Evolutionary conservation across 2,329 filamentous ascomycete genomes (phyloP), one percentile per base, ranked within the genome.

Genomic region (Arthrobotrys conoides): DNA sequence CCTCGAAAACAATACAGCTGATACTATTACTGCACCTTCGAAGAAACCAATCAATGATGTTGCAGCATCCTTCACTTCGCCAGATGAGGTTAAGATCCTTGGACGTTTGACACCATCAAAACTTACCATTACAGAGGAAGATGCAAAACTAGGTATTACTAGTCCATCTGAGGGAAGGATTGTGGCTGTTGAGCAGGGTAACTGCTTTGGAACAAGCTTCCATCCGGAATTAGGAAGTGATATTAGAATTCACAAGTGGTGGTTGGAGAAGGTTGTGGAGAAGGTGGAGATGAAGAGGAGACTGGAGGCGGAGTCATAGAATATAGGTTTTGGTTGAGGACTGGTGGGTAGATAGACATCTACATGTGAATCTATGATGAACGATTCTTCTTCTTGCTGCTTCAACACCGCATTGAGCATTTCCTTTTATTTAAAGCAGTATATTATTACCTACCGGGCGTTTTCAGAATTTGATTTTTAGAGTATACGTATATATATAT

Each of bases 151-250:
- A 27, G 80, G 76, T 14, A 69, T 80, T 36, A 61, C 55, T 6
- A 70, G 81, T 2, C 53, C 85, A 16, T 85, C 84, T 18, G 87
- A 88, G 51, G 88, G 87, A 1, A 89, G 91, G 1, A 92, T 97
- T 81, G 95, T 98, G 65, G 95, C 95, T 0, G 93, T 98, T 38
- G 88, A 89, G 80, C 94, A 98, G 85, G 93, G 92, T 0, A 97
- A 97, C 84, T 91, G 97, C 0, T 92, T 98, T 82, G 96, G 94
- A 3, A 97, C 92, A 2, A 97, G 94, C 83, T 99, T 98, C 83
- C 96, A 98, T 82, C 96, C 96, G 0, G 96, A 99, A 84, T 84
- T 99, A 84, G 98, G 95, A 0, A 89, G 90, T 6, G 96, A 99
- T 85, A 87, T 90, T 71, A 89, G 96, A 71, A 96, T 98, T 83